Base-by-base conservation (phyloP, 306 rosid genomes). In the Cucumis sativus region DNA sequence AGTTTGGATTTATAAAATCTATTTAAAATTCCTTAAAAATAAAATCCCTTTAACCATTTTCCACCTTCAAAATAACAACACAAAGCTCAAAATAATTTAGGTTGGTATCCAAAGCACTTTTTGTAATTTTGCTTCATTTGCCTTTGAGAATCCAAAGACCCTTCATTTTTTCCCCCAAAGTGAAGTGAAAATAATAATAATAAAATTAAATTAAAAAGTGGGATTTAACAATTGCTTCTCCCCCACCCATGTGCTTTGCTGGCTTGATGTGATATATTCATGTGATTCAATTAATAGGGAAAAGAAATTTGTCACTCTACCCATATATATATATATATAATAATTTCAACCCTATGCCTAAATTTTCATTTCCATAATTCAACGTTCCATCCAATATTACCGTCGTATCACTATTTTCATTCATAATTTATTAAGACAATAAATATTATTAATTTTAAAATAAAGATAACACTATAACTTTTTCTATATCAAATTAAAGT, bases 181-280 rank as follows among this genome's bases (percentile, higher is more conserved):
- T 6, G 7, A 15, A 67, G 6, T 18, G 35, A 67, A 67, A 66
- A n/a, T 4, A 9, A 66, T 5, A 47, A 11, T 12, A 40, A 40
- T 2, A 1, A 14, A 30, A 35, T 7, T 14, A 43, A 9, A 15
- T 15, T 0, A 28, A 15, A 30, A 14, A 72, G 40, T 72, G 69
- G 54, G 64, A 72, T 78, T 80, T 83, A 77, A 83, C 76, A 73
- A 57, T 47, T 47, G 43, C 51, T 57, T 54, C 12, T 64, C n/a
- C 85, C 90, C 90, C 88, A 84, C 89, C 80, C 85, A 88, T 84
- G 84, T 88, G 92, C 37, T 21, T 21, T 69, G 39, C 87, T 7
- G 65, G 39, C 47, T 76, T 69, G 9, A 8, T 80, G 77, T 73
- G 30, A 76, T 52, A 76, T 52, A 4, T 69, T 83, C 83, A 88